Evolutionary conservation across 176 grass and related monocot genomes (phyloP).

Genomic region (Rhynchospora pubera): DNA sequence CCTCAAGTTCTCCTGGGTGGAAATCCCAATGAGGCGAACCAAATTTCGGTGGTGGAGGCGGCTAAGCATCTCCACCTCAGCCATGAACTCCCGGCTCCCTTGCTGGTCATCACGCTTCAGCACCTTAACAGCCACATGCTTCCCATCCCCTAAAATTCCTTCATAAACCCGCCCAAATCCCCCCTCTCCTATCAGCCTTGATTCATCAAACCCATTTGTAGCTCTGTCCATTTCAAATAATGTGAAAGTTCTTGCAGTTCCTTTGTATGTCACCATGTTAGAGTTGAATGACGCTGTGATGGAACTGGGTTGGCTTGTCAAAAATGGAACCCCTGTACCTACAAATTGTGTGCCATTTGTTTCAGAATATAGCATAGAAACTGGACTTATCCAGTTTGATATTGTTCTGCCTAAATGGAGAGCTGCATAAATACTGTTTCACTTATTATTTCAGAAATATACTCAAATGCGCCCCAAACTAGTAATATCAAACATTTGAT

Average conservation of each 20-base stretch:
- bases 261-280: constrained; percentile 70
- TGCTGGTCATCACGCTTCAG: constrained; percentile 88
- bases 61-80: constrained; percentile 99
- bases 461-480: not conserved
- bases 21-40: constrained; percentile 96
- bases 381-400: not conserved
- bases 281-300: constrained; percentile 69
- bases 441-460: not conserved
- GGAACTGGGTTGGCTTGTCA: constrained; percentile 57
- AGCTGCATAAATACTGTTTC: not conserved
- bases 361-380: not conserved
- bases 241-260: constrained; percentile 72
- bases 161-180: constrained; percentile 96
- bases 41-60: constrained; percentile 95
- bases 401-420: not conserved
- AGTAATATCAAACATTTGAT: not conserved
- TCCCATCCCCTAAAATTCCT: constrained; percentile 65
- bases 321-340: constrained; percentile 34
- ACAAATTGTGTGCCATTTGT: not conserved
- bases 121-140: constrained; percentile 70
- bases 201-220: constrained; percentile 68
- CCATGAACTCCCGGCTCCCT: constrained; percentile 81
- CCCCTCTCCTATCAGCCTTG: constrained; percentile 89
- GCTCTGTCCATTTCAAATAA: constrained; percentile 81
- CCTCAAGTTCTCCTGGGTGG: constrained; percentile 55